Base-by-base conservation (phyloP, 805 yeast genomes). In the Wickerhamiella azymoides region DNA sequence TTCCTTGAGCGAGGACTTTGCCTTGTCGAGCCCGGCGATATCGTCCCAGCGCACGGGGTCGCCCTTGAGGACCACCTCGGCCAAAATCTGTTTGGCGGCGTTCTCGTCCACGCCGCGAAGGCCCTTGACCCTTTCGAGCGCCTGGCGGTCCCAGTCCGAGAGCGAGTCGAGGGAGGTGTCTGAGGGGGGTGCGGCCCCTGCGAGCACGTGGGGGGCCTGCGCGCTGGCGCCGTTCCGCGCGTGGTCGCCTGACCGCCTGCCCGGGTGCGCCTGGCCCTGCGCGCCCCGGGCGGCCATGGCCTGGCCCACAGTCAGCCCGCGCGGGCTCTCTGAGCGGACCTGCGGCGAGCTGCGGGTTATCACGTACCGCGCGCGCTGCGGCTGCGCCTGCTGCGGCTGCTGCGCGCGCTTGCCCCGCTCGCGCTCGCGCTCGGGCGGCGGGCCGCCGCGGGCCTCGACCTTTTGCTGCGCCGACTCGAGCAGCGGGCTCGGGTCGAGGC, bases 1-100 rank as follows among this genome's bases (percentile, higher is more conserved):
- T 60, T 89, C 98, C 60, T 86, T 89, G 46, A 89, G 67, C 2
- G 96, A 81, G 51, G 73, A 74, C 58, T 89, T 92, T 2, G 96
- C 96, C n/a, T 72, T 70, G 45, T 81, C 89, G 26, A 92, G 64
- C 1, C 98, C 98, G 0, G 94, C 94, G 51, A 89, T 82, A 58
- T 92, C 97, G 44, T 81, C 89, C 97, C 97, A 92, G 54, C 74
- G 79, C 1, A 89, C 92, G 54, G 84, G 84, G 58, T 88, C 96
- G 11, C 95, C 96, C 46, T 78, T 79, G 5, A 86, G 81, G 21
- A 89, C 81, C 48, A 89, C 84, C 57, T 89, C 96, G 51, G 81
- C 82, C 47, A 89, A 65, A 43, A 89, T 88, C 59, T 84, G 95
- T 51, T 74, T 74, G 10, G 93, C 94, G 0, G 94, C 80, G 3